Conservation (phyloP, 1,284 basidiomycete species). For the Peniophora sp. region DNA sequence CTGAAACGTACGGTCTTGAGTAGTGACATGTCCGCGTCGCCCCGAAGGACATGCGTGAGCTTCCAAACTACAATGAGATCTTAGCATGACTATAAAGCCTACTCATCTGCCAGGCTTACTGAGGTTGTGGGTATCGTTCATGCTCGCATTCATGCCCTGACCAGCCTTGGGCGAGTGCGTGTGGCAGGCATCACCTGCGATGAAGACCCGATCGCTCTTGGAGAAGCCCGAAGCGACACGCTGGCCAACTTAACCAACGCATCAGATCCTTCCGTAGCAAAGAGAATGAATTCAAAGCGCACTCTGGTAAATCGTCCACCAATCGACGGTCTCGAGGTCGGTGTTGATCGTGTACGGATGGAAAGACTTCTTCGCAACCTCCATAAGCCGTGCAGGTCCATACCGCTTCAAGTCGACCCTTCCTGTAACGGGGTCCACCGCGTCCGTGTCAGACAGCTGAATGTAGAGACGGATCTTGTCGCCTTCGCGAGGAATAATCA, state of each 20-base stretch:
- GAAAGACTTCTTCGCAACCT: constrained; percentile 58
- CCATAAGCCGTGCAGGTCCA: constrained; percentile 53
- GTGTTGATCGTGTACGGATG: constrained; percentile 56
- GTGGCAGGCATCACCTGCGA: constrained; percentile 77
- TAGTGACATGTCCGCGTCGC: constrained; percentile 57
- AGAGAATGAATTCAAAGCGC: constrained; percentile 6
- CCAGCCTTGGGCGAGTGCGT: constrained; percentile 77
- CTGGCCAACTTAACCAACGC: constrained; percentile 51
- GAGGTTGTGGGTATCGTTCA: constrained; percentile 80
- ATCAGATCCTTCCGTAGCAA: too few relatives aligned
- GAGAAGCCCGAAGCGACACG: constrained; percentile 68
- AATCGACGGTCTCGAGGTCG: constrained; percentile 52
- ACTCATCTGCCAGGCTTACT: constrained; percentile 24
- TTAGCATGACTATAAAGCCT: neutral
- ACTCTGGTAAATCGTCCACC: constrained; percentile 77
- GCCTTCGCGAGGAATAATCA: constrained; percentile 73
- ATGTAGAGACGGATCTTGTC: constrained; percentile 72
- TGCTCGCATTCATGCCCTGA: constrained; percentile 67
- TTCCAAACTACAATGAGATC: constrained; percentile 59
- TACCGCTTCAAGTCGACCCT: constrained; percentile 56
- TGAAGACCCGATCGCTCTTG: constrained; percentile 65
- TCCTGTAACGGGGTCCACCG: constrained; percentile 40
- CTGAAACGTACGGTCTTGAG: constrained; percentile 53
- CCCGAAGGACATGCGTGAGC: constrained; percentile 62
- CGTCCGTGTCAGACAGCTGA: constrained; percentile 51